Evolutionary conservation across 768 basidiomycete genomes (phyloP).

Genomic region (Collybiopsis luxurians): DNA sequence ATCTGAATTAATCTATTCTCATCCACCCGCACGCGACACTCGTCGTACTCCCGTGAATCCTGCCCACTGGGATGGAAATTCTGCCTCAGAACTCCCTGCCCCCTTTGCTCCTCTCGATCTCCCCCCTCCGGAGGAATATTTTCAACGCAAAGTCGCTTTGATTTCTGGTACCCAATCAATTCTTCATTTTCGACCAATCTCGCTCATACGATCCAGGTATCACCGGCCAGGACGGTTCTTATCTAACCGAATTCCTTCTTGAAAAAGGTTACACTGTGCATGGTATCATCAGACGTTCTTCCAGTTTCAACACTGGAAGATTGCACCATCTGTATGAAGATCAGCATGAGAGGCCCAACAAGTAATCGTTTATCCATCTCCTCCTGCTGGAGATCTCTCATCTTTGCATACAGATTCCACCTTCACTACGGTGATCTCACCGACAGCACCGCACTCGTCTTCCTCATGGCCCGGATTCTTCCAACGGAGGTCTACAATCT

Average conservation of each 20-base stretch:
- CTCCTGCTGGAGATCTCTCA: neutral
- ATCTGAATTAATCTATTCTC: neutral
- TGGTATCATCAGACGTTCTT: slow-evolving; percentile 95
- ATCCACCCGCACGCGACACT: neutral
- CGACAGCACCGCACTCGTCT: slow-evolving; percentile 96
- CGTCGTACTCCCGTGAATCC: neutral
- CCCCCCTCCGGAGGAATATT: slow-evolving; percentile 78
- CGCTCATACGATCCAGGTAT: slow-evolving; percentile 55
- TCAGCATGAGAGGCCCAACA: slow-evolving; percentile 71
- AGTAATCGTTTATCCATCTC: slow-evolving; percentile 33
- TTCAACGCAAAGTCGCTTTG: slow-evolving; percentile 89
- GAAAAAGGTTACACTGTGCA: slow-evolving; percentile 91
- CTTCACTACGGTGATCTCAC: slow-evolving; percentile 91
- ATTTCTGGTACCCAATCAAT: slow-evolving; percentile 64
- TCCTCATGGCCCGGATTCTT: slow-evolving; percentile 92
- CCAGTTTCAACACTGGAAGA: slow-evolving; percentile 96
- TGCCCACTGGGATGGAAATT: slow-evolving; percentile 4
- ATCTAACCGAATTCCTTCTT: slow-evolving; percentile 83
- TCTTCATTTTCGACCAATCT: slow-evolving; percentile 8
- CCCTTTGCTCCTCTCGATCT: slow-evolving; percentile 54
- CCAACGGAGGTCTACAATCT: slow-evolving; percentile 98
- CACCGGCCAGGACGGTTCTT: slow-evolving; percentile 96
- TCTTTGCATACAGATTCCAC: slow-evolving; percentile 53
- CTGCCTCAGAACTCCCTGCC: slow-evolving; percentile 7
- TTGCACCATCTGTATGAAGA: slow-evolving; percentile 92